Conservation (phyloP, 2,329 filamentous ascomycete species). For the Colletotrichum shisoi region DNA sequence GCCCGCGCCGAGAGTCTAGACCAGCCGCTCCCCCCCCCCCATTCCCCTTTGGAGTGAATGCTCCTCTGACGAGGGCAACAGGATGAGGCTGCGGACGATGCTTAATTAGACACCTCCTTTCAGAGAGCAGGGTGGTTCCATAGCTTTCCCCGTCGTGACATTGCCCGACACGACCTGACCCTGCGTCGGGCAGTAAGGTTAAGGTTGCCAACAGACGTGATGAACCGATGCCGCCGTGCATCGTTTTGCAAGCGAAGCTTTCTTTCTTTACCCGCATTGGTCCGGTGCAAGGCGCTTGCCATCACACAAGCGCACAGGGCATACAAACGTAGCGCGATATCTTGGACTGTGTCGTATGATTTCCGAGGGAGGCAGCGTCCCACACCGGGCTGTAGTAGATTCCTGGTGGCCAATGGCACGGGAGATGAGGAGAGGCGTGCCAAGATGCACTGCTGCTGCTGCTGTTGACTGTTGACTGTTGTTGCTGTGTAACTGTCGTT, state of each 20-base stretch:
- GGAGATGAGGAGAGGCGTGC: neutral
- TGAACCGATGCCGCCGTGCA: conserved; percentile 6
- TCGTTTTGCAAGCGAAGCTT: neutral
- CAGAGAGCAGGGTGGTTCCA: no score
- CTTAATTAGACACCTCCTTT: no score
- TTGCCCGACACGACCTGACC: neutral
- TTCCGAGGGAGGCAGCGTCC: no score
- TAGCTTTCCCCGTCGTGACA: neutral
- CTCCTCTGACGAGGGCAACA: no score
- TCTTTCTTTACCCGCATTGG: neutral
- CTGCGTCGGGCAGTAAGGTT: conserved; percentile 5
- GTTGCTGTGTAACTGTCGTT: no score
- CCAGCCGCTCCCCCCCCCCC: no score
- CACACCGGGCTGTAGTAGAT: neutral
- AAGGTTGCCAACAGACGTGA: conserved; percentile 18
- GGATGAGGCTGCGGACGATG: no score
- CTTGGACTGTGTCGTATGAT: no score
- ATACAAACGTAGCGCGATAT: neutral
- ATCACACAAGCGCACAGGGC: neutral
- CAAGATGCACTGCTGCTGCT: no score
- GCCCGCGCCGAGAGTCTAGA: no score
- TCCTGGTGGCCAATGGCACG: neutral
- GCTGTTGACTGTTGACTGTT: neutral
- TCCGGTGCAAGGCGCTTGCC: neutral
- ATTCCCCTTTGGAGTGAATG: no score